These are phyloP conservation scores for Lentithecium fluviatile DNA, from an alignment of 495 filamentous ascomycete species.

Conservation along the genomic window DNA sequence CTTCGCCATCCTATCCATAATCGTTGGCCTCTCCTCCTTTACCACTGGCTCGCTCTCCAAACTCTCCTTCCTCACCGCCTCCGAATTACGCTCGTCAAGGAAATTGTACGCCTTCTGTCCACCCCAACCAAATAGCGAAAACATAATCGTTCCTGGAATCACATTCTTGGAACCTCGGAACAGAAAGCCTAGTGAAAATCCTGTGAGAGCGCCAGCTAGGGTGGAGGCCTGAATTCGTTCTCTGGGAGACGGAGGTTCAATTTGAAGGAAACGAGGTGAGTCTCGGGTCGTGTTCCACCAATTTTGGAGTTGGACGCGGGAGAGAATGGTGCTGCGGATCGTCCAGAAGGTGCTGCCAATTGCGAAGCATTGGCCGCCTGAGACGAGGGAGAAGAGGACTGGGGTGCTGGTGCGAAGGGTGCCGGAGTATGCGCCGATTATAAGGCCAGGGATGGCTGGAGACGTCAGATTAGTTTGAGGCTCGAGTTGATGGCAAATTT, in stretches of 20 bases:
- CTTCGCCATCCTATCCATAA: constrained; percentile 51
- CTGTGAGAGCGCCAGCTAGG: constrained; percentile 67
- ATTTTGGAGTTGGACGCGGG: constrained; percentile 35
- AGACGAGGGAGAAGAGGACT: constrained; percentile 66
- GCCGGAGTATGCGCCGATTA: constrained; percentile 67
- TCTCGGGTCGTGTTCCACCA: constrained; percentile 18
- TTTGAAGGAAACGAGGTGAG: constrained; percentile 29
- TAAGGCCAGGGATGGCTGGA: constrained; percentile 66
- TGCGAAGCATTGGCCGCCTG: constrained; percentile 75
- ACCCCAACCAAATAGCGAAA: constrained; percentile 58
- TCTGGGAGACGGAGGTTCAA: constrained; percentile 45
- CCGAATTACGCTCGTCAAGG: constrained; percentile 46
- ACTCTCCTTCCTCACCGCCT: constrained; percentile 10
- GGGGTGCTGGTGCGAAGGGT: constrained; percentile 65
- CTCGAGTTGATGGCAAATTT: neutral
- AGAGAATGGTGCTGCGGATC: constrained; percentile 45
- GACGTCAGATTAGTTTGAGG: neutral
- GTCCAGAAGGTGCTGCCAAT: constrained; percentile 77
- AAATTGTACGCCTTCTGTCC: constrained; percentile 61
- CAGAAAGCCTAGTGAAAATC: constrained; percentile 59
- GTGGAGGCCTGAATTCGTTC: constrained; percentile 64
- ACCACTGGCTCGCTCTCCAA: constrained; percentile 33
- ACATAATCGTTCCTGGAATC: constrained; percentile 47
- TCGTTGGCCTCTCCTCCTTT: constrained; percentile 37
- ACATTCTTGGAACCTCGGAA: constrained; percentile 55